Conservation (phyloP, 2,329 filamentous ascomycete genomes). For the Ceratocystis lukuohia region DNA sequence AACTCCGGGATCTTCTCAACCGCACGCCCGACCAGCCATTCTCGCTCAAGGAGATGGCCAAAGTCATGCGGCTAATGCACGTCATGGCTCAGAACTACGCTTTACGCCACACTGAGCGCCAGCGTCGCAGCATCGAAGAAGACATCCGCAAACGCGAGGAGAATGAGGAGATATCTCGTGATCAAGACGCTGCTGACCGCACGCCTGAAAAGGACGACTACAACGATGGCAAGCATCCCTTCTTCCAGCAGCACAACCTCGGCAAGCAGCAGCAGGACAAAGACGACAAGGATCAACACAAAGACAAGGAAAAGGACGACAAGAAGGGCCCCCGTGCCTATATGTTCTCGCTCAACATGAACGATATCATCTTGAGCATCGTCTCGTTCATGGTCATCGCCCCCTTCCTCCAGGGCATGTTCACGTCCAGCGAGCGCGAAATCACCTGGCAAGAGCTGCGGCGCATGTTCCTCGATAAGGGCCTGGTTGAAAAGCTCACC, state of each 20-base stretch:
- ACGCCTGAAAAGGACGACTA: slow-evolving; percentile 17
- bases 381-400: slow-evolving; percentile 30
- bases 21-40: slow-evolving; percentile 42
- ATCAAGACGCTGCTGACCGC: background rate
- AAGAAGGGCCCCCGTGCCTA: slow-evolving; percentile 29
- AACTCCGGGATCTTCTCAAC: slow-evolving; percentile 45
- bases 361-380: slow-evolving; percentile 42
- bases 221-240: slow-evolving; percentile 15
- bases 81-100: slow-evolving; percentile 37
- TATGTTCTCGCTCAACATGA: slow-evolving; percentile 28
- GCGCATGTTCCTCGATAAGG: slow-evolving; percentile 88
- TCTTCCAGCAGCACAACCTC: slow-evolving; percentile 12
- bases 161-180: slow-evolving; percentile 18
- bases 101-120: slow-evolving; percentile 18
- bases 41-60: slow-evolving; percentile 40
- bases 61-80: slow-evolving; percentile 43
- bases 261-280: slow-evolving; percentile 18
- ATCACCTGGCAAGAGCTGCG: slow-evolving; percentile 98
- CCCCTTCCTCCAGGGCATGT: slow-evolving; percentile 31
- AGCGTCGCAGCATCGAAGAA: slow-evolving; percentile 17
- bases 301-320: slow-evolving; percentile 23
- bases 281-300: slow-evolving; percentile 12
- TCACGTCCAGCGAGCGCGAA: slow-evolving; percentile 41
- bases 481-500: slow-evolving; percentile 84
- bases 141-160: slow-evolving; percentile 17